Evolutionary conservation across 2,329 filamentous ascomycete genomes (phyloP).

Genomic region (Paradendryphiella salina): DNA sequence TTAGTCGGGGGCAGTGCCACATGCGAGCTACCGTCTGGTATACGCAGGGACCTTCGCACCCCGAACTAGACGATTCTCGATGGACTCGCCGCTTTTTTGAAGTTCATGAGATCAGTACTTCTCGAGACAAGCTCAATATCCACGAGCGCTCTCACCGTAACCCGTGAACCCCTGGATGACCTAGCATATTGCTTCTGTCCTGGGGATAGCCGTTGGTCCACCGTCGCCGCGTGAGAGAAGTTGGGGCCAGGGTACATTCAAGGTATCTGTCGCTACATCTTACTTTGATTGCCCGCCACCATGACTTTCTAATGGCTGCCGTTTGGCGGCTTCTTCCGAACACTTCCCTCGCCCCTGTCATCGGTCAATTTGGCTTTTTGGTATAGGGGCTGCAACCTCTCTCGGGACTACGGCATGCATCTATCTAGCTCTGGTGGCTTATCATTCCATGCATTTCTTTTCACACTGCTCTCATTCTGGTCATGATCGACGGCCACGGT

Average conservation of each 20-base stretch:
- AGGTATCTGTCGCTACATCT: background rate
- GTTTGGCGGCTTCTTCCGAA: constrained; percentile 4
- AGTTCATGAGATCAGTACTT: background rate
- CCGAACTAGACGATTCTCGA: too few species aligned
- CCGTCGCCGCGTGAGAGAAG: background rate
- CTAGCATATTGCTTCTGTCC: background rate
- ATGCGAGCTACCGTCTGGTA: too few species aligned
- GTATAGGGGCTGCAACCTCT: constrained; percentile 5
- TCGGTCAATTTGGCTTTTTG: background rate
- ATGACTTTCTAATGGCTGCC: background rate
- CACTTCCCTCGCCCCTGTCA: background rate
- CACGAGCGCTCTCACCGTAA: background rate
- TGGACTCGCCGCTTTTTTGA: background rate
- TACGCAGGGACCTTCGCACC: too few species aligned
- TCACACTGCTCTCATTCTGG: background rate
- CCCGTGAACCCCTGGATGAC: background rate
- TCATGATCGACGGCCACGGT: background rate
- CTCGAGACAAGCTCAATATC: background rate
- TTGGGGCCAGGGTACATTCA: background rate
- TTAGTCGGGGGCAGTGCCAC: background rate
- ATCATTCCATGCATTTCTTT: background rate
- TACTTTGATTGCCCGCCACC: background rate
- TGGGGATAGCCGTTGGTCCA: background rate
- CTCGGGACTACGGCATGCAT: background rate
- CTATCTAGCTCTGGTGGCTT: constrained; percentile 3